Evolutionary conservation across 257 asterid genomes (phyloP).

Genomic region (Pogostemon cablin): DNA sequence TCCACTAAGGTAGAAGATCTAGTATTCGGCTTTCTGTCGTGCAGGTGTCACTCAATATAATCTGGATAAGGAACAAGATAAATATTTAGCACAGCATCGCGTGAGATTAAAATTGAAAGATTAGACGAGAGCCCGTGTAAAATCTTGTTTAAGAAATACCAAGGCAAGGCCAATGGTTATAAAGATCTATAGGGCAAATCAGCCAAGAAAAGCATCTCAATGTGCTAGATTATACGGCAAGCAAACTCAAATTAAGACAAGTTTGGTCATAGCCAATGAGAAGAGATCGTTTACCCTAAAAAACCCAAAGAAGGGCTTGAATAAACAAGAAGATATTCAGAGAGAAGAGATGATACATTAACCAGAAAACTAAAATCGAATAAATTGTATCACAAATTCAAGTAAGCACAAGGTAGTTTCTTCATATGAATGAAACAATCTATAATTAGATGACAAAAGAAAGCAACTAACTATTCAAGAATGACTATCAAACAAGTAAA

Average conservation of each 20-base stretch:
- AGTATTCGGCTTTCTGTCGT: background rate
- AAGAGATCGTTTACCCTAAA: too few relatives aligned
- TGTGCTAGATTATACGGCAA: background rate
- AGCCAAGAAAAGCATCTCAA: background rate
- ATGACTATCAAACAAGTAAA: slow-evolving; percentile 1
- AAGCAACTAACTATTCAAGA: background rate
- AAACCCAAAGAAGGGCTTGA: background rate
- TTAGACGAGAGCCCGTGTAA: background rate
- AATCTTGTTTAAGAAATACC: background rate
- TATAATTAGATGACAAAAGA: background rate
- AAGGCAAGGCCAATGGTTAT: background rate
- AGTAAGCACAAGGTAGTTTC: background rate
- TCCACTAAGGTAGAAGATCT: background rate
- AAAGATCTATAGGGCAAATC: slow-evolving; percentile 3
- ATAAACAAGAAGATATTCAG: slow-evolving; percentile 3
- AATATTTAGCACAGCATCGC: background rate
- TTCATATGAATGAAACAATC: slow-evolving; percentile 1
- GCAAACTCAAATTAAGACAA: background rate
- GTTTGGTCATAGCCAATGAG: too few relatives aligned
- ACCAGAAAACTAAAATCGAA: background rate
- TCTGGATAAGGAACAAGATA: slow-evolving; percentile 20
- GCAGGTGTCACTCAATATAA: slow-evolving; percentile 21
- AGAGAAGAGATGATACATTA: slow-evolving; percentile 13
- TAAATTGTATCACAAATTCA: background rate
- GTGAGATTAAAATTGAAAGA: background rate